Conservation (phyloP, 495 filamentous ascomycete genomes). For the Penicillium ucsense region DNA sequence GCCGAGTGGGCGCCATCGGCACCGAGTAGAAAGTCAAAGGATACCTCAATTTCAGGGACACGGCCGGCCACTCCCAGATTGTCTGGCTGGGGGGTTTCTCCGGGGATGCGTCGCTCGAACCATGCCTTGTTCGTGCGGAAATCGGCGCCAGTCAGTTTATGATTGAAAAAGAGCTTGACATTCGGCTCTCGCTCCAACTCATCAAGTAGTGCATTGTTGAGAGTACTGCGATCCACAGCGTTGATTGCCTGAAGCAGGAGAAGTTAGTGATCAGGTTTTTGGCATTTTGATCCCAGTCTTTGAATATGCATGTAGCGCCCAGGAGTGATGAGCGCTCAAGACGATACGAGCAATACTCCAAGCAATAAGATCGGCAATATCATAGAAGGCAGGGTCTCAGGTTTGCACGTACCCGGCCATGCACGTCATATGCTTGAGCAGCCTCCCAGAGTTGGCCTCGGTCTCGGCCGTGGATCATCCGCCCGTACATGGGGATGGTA, state of each 20-base stretch:
- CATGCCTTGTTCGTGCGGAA: constrained; percentile 70
- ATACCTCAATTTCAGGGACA: constrained; percentile 54
- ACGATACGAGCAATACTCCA: too few species aligned
- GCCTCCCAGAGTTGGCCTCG: constrained; percentile 62
- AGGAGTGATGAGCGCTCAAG: too few species aligned
- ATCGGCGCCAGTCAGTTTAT: constrained; percentile 83
- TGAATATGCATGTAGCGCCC: too few species aligned
- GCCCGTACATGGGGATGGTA: constrained; percentile 86
- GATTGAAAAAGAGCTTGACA: constrained; percentile 82
- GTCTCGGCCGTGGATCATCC: constrained; percentile 89
- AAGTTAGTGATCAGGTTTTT: too few species aligned
- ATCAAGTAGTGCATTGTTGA: constrained; percentile 84
- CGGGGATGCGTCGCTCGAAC: constrained; percentile 55
- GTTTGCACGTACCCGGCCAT: constrained; percentile 58
- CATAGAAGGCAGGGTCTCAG: not conserved
- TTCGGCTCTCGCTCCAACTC: constrained; percentile 73
- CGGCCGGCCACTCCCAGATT: constrained; percentile 23
- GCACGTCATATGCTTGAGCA: constrained; percentile 79
- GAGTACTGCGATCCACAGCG: constrained; percentile 62
- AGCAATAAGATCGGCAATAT: too few species aligned
- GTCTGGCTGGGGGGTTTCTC: constrained; percentile 22
- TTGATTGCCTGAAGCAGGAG: constrained; percentile 39
- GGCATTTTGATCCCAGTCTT: too few species aligned
- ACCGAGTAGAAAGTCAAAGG: constrained; percentile 91
- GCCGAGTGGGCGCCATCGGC: constrained; percentile 93